Evolutionary conservation across 2,329 filamentous ascomycete genomes (phyloP), one percentile per base, ranked within the genome.

Genomic region (Chaetoscypha palmicola): DNA sequence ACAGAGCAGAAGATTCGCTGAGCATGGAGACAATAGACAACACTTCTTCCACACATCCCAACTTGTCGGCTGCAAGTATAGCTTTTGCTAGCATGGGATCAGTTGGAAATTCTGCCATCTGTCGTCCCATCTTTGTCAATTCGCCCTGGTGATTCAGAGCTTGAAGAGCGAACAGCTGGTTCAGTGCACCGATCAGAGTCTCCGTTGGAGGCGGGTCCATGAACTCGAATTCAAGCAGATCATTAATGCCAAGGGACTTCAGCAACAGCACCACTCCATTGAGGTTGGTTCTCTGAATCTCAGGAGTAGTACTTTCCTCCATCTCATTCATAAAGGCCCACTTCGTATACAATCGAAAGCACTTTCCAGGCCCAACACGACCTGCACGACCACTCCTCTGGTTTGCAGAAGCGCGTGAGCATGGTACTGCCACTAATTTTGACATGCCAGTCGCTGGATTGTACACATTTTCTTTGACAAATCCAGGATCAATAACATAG

Each of bases 311-410:
- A 47, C 82, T 86, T 64, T 94, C 88, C 47, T 94, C 86, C 66
- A 98, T 80, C 62, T 98, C 92, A 63, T 94, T 94, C 71, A 94
- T 87, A 63, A 87, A 95, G 0, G 88, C 86, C 70, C 85, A 94
- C 62, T 91, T 91, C 1, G 91, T 97, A 61, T 95, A 98, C 1
- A 98, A 68, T 0, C 91, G 75, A 67, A 96, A 97, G 61, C 87
- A 94, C 65, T 94, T 95, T 14, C 92, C 92, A 0, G 90, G 87
- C 0, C 86, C 85, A 7, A 94, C 89, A 68, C 92, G 86, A 37
- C 92, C 92, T 0, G 92, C 92, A 65, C 92, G 84, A 48, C 92
- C 92, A 50, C 86, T 90, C 46, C 92, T 77, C 64, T 98, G 92
- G 60, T 95, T 94, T 2, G 91, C 91, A 12, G 87, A 92, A 0